A percentile compares a stretch with the other conserved stretches of the same genome.
These are phyloP conservation scores for Termitomyces sp. DNA, from an alignment of 1,284 basidiomycete species.

Conservation along the genomic window DNA sequence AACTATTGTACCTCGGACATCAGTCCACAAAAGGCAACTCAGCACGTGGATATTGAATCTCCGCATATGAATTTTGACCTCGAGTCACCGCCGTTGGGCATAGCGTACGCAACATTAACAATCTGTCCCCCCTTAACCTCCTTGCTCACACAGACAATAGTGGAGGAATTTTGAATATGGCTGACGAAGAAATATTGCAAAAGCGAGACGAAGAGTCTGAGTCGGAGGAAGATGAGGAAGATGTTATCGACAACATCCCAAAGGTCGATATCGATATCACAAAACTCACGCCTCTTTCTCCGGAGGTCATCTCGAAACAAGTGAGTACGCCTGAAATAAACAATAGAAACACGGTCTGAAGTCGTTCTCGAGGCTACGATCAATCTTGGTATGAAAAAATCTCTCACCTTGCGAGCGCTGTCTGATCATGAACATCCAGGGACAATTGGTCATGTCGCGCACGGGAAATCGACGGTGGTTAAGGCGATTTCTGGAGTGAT, in stretches of 20 bases:
- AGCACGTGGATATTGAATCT: constrained; percentile 14
- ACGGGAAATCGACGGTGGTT: constrained; percentile 98
- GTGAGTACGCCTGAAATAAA: constrained; percentile 40
- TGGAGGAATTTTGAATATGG: constrained; percentile 32
- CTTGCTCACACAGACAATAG: background rate
- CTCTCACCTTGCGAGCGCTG: background rate
- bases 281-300: constrained; percentile 86
- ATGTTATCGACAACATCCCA: constrained; percentile 47
- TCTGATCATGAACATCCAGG: constrained; percentile 40
- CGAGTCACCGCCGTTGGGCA: constrained; percentile 4
- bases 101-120: background rate
- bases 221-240: constrained; percentile 60
- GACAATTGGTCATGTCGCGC: constrained; percentile 95
- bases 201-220: constrained; percentile 63
- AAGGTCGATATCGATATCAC: constrained; percentile 71
- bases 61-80: constrained; percentile 16
- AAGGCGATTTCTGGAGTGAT: constrained; percentile 99
- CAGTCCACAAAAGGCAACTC: background rate
- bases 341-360: constrained; percentile 3
- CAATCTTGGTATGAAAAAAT: constrained; percentile 63
- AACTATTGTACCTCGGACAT: no score
- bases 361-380: constrained; percentile 64
- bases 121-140: background rate
- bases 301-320: constrained; percentile 97
- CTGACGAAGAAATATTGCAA: constrained; percentile 59